phyloP scores from a whole-genome alignment of 257 asterid genomes.

The Solanum infundibuliforme region DNA sequence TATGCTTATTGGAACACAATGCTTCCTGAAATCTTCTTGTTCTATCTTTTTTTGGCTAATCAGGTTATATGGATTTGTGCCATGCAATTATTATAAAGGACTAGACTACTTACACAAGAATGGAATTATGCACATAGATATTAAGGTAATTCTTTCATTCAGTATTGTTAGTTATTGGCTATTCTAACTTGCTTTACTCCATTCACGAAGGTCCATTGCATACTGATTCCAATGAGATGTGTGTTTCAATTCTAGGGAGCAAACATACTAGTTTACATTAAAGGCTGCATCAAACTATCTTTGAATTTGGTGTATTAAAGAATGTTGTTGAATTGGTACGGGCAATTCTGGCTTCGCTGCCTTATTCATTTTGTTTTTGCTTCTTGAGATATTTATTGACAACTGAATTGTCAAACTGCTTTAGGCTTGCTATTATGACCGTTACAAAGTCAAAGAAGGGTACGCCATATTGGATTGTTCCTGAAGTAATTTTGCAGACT shows the following conservation, averaged over 20 bases:
- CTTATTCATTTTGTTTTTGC: neutral
- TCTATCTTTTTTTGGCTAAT: too few relatives aligned
- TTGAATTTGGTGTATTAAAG: neutral
- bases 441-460: constrained; percentile 67
- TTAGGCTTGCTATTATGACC: neutral
- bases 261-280: neutral
- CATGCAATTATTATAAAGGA: too few relatives aligned
- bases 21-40: too few relatives aligned
- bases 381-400: neutral
- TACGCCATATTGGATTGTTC: constrained; percentile 99
- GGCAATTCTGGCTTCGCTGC: neutral
- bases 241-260: neutral
- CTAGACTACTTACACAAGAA: too few relatives aligned
- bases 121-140: too few relatives aligned
- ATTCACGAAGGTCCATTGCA: neutral
- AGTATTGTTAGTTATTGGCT: neutral
- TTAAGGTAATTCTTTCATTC: neutral
- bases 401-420: neutral
- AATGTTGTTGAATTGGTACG: neutral
- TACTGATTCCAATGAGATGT: neutral
- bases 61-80: too few relatives aligned
- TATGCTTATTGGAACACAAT: too few relatives aligned
- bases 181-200: neutral
- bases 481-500: constrained; percentile 97
- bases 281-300: neutral